These are phyloP conservation scores for Cryptococcus deneoformans DNA, from an alignment of 1,284 basidiomycete species.

Conservation along the genomic window DNA sequence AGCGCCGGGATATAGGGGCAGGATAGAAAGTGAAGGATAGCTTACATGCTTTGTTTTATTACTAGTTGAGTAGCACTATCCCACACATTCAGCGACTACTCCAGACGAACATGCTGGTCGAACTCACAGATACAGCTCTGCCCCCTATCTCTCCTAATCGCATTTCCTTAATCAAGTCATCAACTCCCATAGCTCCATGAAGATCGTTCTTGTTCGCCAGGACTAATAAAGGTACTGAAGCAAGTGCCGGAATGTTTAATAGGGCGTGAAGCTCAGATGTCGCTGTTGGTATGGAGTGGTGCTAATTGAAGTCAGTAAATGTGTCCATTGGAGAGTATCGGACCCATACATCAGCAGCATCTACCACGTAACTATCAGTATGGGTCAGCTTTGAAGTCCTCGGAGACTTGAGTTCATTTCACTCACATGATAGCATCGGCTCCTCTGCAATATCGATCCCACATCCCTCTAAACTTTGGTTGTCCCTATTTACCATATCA, in stretches of 20 bases:
- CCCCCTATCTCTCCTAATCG: constrained; percentile 76
- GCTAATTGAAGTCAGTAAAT: constrained; percentile 1
- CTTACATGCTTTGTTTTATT: constrained; percentile 80
- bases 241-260: constrained; percentile 67
- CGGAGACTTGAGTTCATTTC: not conserved
- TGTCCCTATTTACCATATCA: constrained; percentile 58
- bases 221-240: constrained; percentile 82
- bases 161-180: constrained; percentile 82
- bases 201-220: constrained; percentile 97
- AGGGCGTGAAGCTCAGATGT: constrained; percentile 88
- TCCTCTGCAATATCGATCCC: constrained; percentile 91
- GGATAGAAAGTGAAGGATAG: no score
- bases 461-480: constrained; percentile 79
- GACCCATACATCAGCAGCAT: constrained; percentile 72
- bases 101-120: not conserved
- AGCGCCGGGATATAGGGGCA: no score
- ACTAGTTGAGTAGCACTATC: constrained; percentile 53
- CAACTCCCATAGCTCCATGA: constrained; percentile 72
- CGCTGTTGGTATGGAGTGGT: constrained; percentile 71
- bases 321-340: not conserved
- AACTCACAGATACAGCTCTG: constrained; percentile 76
- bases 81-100: not conserved
- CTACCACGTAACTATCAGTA: constrained; percentile 92
- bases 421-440: constrained; percentile 91
- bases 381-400: not conserved